Conservation (phyloP, 495 filamentous ascomycete species). For the Tuber brumale region DNA sequence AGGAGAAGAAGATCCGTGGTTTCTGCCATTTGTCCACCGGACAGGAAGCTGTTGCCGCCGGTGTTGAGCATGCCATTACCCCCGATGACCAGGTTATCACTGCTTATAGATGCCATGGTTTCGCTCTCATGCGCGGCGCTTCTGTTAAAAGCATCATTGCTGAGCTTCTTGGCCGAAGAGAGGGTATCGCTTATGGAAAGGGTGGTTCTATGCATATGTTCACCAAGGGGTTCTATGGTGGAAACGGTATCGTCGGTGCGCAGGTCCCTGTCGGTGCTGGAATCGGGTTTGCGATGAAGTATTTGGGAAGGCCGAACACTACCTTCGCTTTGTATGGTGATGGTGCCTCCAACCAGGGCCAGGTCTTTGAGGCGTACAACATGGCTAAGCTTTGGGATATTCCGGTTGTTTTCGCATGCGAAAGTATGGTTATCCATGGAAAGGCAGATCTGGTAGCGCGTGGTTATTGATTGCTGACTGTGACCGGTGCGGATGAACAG, state of each 20-base stretch:
- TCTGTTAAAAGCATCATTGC: conserved; percentile 90
- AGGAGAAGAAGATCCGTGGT: conserved; percentile 98
- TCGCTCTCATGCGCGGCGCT: conserved; percentile 91
- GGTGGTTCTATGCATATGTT: conserved; percentile 99
- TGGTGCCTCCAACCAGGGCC: conserved; percentile 95
- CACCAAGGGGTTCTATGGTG: conserved; percentile 92
- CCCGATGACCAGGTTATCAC: conserved; percentile 92
- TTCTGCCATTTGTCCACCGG: conserved; percentile 98
- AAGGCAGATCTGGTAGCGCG: not conserved
- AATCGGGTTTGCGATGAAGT: conserved; percentile 94
- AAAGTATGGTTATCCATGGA: conserved; percentile 60
- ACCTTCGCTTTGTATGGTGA: conserved; percentile 92
- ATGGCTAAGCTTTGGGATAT: conserved; percentile 99
- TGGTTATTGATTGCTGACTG: not conserved
- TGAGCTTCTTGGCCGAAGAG: conserved; percentile 87
- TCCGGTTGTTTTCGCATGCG: conserved; percentile 90
- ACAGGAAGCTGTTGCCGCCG: conserved; percentile 93
- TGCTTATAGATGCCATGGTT: conserved; percentile 97
- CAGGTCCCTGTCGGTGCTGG: conserved; percentile 97
- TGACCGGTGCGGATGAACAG: conserved; percentile 48
- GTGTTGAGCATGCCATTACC: conserved; percentile 92
- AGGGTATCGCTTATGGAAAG: conserved; percentile 97
- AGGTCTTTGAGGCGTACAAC: conserved; percentile 99
- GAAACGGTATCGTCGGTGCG: conserved; percentile 97
- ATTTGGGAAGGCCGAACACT: conserved; percentile 73